A percentile compares a stretch with the other conserved stretches of the same genome.
phyloP scores from a whole-genome alignment of 192 early-diverging fungal species.

The Coemansia sp. region DNA sequence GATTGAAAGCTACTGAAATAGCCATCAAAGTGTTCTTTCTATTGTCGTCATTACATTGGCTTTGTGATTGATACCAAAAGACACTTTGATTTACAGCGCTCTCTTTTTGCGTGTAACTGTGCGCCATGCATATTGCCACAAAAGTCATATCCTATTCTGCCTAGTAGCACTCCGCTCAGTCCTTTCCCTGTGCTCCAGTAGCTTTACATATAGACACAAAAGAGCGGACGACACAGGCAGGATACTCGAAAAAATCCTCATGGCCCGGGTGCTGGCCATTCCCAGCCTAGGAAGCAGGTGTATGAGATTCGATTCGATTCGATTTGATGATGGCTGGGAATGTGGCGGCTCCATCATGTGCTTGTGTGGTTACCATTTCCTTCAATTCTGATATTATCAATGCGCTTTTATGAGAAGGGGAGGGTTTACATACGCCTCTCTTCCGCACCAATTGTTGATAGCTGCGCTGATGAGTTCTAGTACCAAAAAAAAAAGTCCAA shows the following conservation, averaged over 20 bases:
- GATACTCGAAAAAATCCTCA: neutral
- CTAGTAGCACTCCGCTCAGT: neutral
- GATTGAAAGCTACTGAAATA: neutral
- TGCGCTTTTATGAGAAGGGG: constrained; percentile 5
- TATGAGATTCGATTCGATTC: neutral
- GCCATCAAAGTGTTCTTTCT: neutral
- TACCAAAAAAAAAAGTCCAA: too few relatives aligned
- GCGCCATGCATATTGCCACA: constrained; percentile 1
- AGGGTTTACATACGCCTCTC: too few relatives aligned
- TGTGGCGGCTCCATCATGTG: neutral
- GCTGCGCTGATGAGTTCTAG: neutral
- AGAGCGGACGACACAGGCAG: neutral
- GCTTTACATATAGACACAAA: neutral
- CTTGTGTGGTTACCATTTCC: neutral
- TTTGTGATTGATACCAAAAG: constrained; percentile 7
- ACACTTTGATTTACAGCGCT: neutral
- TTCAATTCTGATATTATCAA: neutral
- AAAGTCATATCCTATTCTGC: neutral
- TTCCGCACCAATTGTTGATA: neutral
- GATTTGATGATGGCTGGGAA: neutral
- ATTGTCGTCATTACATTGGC: neutral
- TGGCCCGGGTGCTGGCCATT: too few relatives aligned
- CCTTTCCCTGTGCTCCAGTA: neutral
- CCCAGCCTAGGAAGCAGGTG: neutral
- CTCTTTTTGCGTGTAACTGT: constrained; percentile 1